Base-by-base conservation (phyloP, 768 basidiomycete genomes). In the Termitomyces sp. region DNA sequence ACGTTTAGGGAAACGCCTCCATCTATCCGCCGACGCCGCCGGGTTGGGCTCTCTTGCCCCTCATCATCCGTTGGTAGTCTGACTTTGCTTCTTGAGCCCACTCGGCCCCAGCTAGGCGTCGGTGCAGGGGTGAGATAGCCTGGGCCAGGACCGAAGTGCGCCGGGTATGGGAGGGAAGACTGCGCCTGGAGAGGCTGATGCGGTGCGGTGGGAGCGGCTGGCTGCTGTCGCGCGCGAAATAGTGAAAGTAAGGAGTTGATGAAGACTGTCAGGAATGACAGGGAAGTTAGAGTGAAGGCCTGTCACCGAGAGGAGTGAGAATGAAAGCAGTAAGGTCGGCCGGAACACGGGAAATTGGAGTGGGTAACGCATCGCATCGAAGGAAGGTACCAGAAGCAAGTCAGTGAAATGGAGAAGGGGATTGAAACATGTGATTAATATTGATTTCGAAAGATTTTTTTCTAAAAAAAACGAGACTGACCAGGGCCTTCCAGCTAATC, bases 401-500 rank as follows among this genome's bases (percentile, higher is more conserved):
- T 28, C 24, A 51, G 33, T 7, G 46, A 64, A 62, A 28, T 28
- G 40, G 46, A 35, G 38, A n/a, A 48, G 36, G 28, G 28, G 28
- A 13, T 51, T 50, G 32, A 36, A 49, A 42, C 58, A 59, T 57
- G 51, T 68, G 50, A 65, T 61, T 51, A 68, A 49, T 64, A 55
- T 52, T 53, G 44, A 50, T 44, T 46, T 13, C 16, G 32, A 22
- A 39, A 42, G 18, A 38, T 48, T 24, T 18, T 7, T 46, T 46
- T 15, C 28, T 28, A 52, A 49, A 39, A 42, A 36, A 55, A 24
- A 63, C 32, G 56, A 46, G 33, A 76, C 91, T 74, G 64, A 93
- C 96, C 74, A 98, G 77, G 13, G 95, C 95, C 78, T 96, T 97
- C 94, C 95, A 98, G 72, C 91, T 94, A 75, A 99, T 96, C 53